A percentile compares a stretch with the other conserved stretches of the same genome.
Evolutionary conservation across 805 yeast species (phyloP).

Genomic region (Wickerhamomyces bovis): DNA sequence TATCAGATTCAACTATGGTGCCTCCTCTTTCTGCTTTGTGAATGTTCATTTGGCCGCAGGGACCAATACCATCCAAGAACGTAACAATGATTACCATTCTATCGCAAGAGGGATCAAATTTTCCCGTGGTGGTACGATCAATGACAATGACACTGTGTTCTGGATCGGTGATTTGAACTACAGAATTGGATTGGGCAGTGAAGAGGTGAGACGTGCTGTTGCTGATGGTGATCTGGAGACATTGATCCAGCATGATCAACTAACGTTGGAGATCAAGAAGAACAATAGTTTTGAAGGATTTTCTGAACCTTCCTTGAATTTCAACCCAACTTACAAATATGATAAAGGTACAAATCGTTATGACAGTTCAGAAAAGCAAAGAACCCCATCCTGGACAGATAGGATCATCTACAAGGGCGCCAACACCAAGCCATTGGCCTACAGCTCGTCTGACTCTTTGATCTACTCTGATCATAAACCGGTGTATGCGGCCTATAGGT

Average conservation of each 20-base stretch:
- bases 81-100: conserved; percentile 78
- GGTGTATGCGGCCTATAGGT: conserved; percentile 72
- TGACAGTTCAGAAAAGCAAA: conserved; percentile 86
- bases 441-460: conserved; percentile 57
- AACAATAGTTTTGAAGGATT: conserved; percentile 72
- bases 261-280: conserved; percentile 63
- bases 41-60: conserved; percentile 97
- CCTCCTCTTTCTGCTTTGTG: conserved; percentile 74
- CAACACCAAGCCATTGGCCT: conserved; percentile 54
- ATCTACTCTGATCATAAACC: conserved; percentile 87
- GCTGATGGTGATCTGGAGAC: conserved; percentile 37
- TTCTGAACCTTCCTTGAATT: conserved; percentile 68
- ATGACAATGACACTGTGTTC: conserved; percentile 78
- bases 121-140: conserved; percentile 66
- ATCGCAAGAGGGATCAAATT: conserved; percentile 73
- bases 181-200: conserved; percentile 66
- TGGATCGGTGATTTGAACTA: conserved; percentile 97
- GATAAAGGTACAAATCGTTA: conserved; percentile 77
- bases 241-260: conserved; percentile 70
- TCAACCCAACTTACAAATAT: conserved; percentile 88
- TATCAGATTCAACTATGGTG: conserved; percentile 76
- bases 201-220: conserved; percentile 59
- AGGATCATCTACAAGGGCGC: conserved; percentile 66
- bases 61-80: conserved; percentile 67
- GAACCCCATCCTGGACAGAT: conserved; percentile 97